phyloP scores from a whole-genome alignment of 148 eudicot species.

The Persicaria maculosa region DNA sequence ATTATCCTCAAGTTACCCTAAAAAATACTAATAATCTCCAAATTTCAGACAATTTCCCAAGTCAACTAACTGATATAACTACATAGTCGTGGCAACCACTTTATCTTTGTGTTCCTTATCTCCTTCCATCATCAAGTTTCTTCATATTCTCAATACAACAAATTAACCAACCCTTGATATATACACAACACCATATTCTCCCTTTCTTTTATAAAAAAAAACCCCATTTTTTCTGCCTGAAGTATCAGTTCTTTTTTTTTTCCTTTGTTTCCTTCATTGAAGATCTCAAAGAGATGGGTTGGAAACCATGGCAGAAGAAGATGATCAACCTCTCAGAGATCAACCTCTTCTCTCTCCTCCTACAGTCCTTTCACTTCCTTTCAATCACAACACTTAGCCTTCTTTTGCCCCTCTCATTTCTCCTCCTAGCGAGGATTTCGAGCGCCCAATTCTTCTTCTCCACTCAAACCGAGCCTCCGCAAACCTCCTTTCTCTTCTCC shows the following conservation, averaged over 20 bases:
- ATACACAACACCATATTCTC: neutral
- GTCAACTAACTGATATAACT: neutral
- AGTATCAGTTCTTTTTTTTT: neutral
- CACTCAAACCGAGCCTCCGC: neutral
- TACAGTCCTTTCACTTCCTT: slow-evolving; percentile 31
- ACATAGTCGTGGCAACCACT: slow-evolving; percentile 8
- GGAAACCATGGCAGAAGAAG: slow-evolving; percentile 2
- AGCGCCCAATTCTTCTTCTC: slow-evolving; percentile 40
- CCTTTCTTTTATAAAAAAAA: neutral
- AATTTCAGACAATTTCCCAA: slow-evolving; percentile 4
- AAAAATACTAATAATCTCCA: neutral
- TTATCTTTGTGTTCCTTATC: neutral
- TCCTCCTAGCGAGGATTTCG: slow-evolving; percentile 66
- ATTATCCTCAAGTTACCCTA: neutral
- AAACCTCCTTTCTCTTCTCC: slow-evolving; percentile 15
- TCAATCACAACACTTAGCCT: slow-evolving; percentile 62
- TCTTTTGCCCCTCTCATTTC: slow-evolving; percentile 71
- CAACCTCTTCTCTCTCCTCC: neutral
- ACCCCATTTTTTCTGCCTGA: neutral
- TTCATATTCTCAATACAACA: neutral
- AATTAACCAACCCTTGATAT: slow-evolving; percentile 1
- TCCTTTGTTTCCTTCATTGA: neutral
- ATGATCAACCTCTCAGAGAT: neutral
- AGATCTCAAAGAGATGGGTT: slow-evolving; percentile 3
- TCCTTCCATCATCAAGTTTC: neutral